Evolutionary conservation across 768 basidiomycete species (phyloP).

Genomic region (Fibroporia radiculosa): DNA sequence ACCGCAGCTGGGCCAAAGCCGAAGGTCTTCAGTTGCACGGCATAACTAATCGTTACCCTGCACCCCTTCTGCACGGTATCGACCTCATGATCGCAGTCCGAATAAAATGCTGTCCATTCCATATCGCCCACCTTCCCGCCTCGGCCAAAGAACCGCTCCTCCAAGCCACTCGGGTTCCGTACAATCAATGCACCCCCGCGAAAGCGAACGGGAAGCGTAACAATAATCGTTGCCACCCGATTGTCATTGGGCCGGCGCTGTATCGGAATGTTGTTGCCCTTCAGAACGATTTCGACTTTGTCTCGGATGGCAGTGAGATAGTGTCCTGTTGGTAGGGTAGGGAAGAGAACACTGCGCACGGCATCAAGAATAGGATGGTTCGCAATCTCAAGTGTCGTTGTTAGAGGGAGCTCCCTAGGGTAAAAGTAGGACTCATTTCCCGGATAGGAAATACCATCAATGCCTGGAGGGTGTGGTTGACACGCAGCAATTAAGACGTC

Average conservation of each 20-base stretch:
- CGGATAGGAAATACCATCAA: slow-evolving; percentile 33
- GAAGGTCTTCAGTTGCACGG: slow-evolving; percentile 61
- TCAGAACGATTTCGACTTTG: slow-evolving; percentile 59
- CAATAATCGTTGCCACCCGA: slow-evolving; percentile 62
- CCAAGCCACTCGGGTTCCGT: slow-evolving; percentile 42
- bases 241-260: slow-evolving; percentile 57
- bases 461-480: slow-evolving; percentile 49
- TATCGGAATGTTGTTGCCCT: slow-evolving; percentile 49
- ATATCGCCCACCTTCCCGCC: slow-evolving; percentile 59
- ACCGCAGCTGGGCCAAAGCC: slow-evolving; percentile 43
- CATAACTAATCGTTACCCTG: slow-evolving; percentile 63
- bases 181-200: slow-evolving; percentile 61
- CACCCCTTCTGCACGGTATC: slow-evolving; percentile 67
- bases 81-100: slow-evolving; percentile 70
- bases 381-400: slow-evolving; percentile 69
- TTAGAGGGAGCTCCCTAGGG: slow-evolving; percentile 65
- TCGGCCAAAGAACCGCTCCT: slow-evolving; percentile 56
- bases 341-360: slow-evolving; percentile 64
- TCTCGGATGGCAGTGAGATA: slow-evolving; percentile 64
- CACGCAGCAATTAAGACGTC: slow-evolving; percentile 74
- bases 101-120: slow-evolving; percentile 72
- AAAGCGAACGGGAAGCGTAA: slow-evolving; percentile 70
- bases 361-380: slow-evolving; percentile 81
- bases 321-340: slow-evolving; percentile 57
- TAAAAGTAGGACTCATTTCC: slow-evolving; percentile 65